A percentile compares a stretch with the other conserved stretches of the same genome.
Conservation (phyloP, 2,329 filamentous ascomycete species). For the Microcyclosporella mali region DNA sequence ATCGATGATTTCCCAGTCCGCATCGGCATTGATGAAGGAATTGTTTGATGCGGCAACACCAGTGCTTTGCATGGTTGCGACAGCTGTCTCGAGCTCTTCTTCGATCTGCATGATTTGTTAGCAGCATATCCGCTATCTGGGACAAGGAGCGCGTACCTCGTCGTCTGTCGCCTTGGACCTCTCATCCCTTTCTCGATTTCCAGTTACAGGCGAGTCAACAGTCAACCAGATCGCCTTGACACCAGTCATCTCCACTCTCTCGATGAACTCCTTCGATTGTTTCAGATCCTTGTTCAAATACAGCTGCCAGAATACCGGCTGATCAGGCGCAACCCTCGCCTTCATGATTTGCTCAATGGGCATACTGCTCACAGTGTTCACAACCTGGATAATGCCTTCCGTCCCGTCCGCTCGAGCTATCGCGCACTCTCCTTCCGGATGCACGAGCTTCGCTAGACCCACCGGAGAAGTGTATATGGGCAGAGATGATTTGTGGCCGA, state of each 20-base stretch:
- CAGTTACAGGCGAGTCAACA: slow-evolving; percentile 51
- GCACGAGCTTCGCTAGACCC: slow-evolving; percentile 28
- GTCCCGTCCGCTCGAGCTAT: slow-evolving; percentile 24
- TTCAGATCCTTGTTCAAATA: slow-evolving; percentile 52
- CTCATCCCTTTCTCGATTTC: slow-evolving; percentile 48
- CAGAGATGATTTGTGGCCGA: slow-evolving; percentile 25
- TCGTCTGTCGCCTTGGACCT: slow-evolving; percentile 33
- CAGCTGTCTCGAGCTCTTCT: slow-evolving; percentile 18
- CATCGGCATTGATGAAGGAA: slow-evolving; percentile 23
- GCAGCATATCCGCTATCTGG: not conserved
- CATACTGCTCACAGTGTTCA: slow-evolving; percentile 26
- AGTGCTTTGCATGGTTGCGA: slow-evolving; percentile 12
- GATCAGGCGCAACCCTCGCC: slow-evolving; percentile 19
- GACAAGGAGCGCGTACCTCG: not conserved
- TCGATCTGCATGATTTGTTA: slow-evolving; percentile 13
- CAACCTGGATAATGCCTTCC: slow-evolving; percentile 25
- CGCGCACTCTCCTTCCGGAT: slow-evolving; percentile 29
- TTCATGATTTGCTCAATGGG: slow-evolving; percentile 26
- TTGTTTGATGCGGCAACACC: slow-evolving; percentile 23
- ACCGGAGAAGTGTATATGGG: slow-evolving; percentile 33
- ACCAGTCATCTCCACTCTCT: slow-evolving; percentile 41
- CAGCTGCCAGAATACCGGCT: slow-evolving; percentile 51
- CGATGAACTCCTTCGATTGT: slow-evolving; percentile 46
- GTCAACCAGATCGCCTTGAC: slow-evolving; percentile 53
- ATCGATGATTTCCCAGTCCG: slow-evolving; percentile 21